Base-by-base conservation (phyloP, 768 basidiomycete genomes). In the Lactarius quietus region DNA sequence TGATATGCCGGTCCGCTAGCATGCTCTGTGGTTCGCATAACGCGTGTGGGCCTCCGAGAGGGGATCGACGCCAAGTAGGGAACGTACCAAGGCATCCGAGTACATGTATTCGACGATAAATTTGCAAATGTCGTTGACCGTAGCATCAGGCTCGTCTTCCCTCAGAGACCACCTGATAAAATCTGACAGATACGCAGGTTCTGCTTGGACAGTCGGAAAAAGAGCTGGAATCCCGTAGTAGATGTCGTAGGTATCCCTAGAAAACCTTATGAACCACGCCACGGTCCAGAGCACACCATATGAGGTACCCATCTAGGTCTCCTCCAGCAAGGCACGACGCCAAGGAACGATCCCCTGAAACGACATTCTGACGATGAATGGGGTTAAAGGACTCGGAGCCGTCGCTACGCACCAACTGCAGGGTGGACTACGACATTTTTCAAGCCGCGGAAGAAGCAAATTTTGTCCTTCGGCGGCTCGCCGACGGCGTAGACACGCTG, bases 71-170 rank as follows among this genome's bases (percentile, higher is more conserved):
- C 18, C 14, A 31, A 4, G 9, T n/a, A 33, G 23, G 26, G 10
- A 8, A 71, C 81, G n/a, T 75, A 91, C 90, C 81, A 92, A 74
- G 48, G 91, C 83, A 70, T 93, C 90, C 0, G 90, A 91, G 67
- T 90, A 82, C 72, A 94, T 91, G 64, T 93, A 94, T 69, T 93
- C 86, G 17, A 92, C 85, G 29, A 94, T 78, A 70, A 94, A 93
- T 62, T 93, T 80, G 66, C 88, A 89, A 18, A 93, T 85, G 68
- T 92, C 89, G 1, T 86, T 78, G 7, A 91, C 82, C 0, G 80
- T 84, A 62, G 84, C 84, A 9, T 83, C 79, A 18, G 7, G 18
- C 28, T 81, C 70, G 23, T 57, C 71, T 14, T 66, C 54, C 2
- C 63, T 62, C 0, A 74, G 66, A 15, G 36, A 51, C 20, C 66